Conservation (phyloP, 441 rosid species). For the Populus hybrid region DNA sequence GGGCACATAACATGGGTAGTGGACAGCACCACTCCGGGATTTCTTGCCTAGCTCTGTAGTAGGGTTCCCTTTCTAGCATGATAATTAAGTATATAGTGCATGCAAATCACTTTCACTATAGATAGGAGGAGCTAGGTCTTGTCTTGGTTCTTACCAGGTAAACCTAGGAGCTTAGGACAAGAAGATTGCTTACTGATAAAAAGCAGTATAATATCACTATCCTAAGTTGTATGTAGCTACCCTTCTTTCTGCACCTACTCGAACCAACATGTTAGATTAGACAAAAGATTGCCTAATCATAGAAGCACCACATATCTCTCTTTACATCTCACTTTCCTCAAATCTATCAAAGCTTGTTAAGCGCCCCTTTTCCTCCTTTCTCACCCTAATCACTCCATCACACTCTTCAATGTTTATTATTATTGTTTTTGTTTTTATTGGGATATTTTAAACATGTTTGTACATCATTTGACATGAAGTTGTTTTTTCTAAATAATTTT, state of each 20-base stretch:
- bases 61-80: background rate
- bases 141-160: conserved; percentile 10
- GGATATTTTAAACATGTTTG: no score
- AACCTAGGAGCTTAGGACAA: background rate
- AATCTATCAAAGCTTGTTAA: background rate
- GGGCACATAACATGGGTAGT: conserved; percentile 19
- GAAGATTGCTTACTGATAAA: conserved; percentile 1
- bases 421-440: no score
- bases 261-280: background rate
- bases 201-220: background rate
- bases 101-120: conserved; percentile 21
- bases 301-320: background rate
- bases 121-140: background rate
- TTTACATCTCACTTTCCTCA: background rate
- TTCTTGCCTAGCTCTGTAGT: conserved; percentile 27
- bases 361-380: no score
- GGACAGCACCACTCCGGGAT: conserved; percentile 60
- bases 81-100: background rate
- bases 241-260: conserved; percentile 2
- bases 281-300: background rate
- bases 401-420: no score
- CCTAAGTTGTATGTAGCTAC: background rate
- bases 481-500: no score
- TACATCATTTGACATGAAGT: no score
- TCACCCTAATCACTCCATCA: no score